These are phyloP conservation scores for Niebla homalea DNA, from an alignment of 495 filamentous ascomycete species.

Conservation along the genomic window DNA sequence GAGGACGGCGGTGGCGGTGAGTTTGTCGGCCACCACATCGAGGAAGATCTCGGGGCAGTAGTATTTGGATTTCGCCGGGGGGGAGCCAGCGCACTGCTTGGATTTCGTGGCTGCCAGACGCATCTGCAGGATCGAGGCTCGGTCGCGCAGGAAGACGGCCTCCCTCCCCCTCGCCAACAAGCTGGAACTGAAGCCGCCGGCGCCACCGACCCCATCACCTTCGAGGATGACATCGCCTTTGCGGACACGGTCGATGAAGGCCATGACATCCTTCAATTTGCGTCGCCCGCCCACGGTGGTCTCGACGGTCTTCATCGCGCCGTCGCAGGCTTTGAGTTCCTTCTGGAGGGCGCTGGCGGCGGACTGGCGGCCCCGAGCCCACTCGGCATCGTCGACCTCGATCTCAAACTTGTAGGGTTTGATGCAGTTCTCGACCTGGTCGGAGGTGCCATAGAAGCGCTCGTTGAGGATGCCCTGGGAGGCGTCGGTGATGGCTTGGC, in stretches of 20 bases:
- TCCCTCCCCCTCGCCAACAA: constrained; percentile 74
- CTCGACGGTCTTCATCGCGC: constrained; percentile 63
- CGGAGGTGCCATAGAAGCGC: constrained; percentile 86
- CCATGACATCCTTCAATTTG: constrained; percentile 79
- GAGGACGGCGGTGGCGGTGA: constrained; percentile 85
- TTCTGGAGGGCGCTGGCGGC: constrained; percentile 62
- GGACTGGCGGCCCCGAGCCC: constrained; percentile 70
- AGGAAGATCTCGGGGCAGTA: constrained; percentile 95
- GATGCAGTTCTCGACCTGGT: constrained; percentile 99
- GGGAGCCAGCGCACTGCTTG: constrained; percentile 66
- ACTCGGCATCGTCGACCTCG: constrained; percentile 82
- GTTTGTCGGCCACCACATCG: constrained; percentile 89
- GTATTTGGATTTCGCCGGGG: constrained; percentile 51
- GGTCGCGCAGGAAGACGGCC: constrained; percentile 83
- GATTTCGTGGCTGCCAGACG: constrained; percentile 73
- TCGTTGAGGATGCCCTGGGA: constrained; percentile 81
- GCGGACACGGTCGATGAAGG: constrained; percentile 76
- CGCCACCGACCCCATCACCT: constrained; percentile 68
- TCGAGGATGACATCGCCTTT: constrained; percentile 75
- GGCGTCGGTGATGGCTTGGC: constrained; percentile 80
- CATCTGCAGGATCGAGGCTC: constrained; percentile 80
- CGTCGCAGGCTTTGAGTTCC: constrained; percentile 72
- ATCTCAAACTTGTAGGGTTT: constrained; percentile 98
- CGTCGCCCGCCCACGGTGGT: constrained; percentile 59
- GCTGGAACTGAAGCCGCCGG: constrained; percentile 74